Conservation (phyloP, 2,329 filamentous ascomycete species). For the Colletotrichum neosansevieriae region DNA sequence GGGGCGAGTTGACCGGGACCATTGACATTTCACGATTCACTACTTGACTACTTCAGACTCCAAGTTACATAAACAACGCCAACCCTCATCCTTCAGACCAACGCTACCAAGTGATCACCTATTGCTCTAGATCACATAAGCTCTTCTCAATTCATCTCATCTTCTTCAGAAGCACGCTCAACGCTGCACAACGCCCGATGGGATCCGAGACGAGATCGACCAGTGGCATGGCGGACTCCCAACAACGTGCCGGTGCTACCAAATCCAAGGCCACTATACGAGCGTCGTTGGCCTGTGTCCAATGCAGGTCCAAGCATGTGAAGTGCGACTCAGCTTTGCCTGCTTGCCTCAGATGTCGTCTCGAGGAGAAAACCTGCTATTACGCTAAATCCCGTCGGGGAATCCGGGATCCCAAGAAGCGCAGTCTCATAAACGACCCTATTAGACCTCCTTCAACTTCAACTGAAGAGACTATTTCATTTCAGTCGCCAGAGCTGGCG, state of each 20-base stretch:
- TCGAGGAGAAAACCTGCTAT: slow-evolving; percentile 57
- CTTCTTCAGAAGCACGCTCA: background rate
- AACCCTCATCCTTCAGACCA: slow-evolving; percentile 1
- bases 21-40: background rate
- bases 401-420: slow-evolving; percentile 51
- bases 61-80: slow-evolving; percentile 37
- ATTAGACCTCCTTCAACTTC: slow-evolving; percentile 36
- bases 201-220: slow-evolving; percentile 19
- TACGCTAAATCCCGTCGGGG: slow-evolving; percentile 63
- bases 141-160: background rate
- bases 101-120: background rate
- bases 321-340: slow-evolving; percentile 46
- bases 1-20: background rate
- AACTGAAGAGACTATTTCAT: slow-evolving; percentile 20
- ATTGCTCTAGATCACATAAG: background rate
- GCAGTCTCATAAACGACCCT: slow-evolving; percentile 48
- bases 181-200: slow-evolving; percentile 14
- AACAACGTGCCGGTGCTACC: slow-evolving; percentile 31
- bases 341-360: slow-evolving; percentile 59
- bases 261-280: slow-evolving; percentile 53
- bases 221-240: slow-evolving; percentile 18
- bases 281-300: slow-evolving; percentile 57
- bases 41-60: background rate
- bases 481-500: slow-evolving; percentile 42
- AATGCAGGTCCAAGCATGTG: slow-evolving; percentile 63